Percentiles rank a stretch among this genome's conserved stretches.
Conservation (phyloP, 495 filamentous ascomycete species). For the Penicillium robsamsonii region DNA sequence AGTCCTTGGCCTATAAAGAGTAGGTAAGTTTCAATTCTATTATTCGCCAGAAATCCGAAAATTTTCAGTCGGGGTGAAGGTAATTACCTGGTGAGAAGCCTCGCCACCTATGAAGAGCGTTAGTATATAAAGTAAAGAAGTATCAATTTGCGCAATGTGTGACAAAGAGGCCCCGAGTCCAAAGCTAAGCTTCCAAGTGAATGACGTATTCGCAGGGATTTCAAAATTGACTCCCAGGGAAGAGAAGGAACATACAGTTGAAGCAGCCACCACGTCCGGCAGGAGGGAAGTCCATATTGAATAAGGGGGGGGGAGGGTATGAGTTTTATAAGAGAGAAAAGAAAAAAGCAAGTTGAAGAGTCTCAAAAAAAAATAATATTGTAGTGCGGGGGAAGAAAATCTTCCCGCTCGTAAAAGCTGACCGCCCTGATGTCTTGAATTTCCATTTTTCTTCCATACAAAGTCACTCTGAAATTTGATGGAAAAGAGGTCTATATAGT, state of each 20-base stretch:
- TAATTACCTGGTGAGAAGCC: slow-evolving; percentile 64
- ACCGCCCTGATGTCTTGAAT: slow-evolving; percentile 3
- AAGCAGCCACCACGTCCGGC: slow-evolving; percentile 66
- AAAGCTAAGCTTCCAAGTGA: slow-evolving; percentile 1
- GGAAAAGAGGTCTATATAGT: too few relatives aligned
- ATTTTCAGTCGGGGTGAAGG: slow-evolving; percentile 4
- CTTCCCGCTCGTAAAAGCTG: slow-evolving; percentile 22
- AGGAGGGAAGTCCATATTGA: slow-evolving; percentile 51
- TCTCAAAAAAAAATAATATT: slow-evolving; percentile 34
- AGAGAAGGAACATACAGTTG: slow-evolving; percentile 63
- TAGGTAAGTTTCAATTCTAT: slow-evolving; percentile 8
- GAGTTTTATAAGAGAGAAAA: slow-evolving; percentile 3
- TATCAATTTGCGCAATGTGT: not conserved
- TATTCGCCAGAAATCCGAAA: not conserved
- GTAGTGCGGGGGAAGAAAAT: slow-evolving; percentile 39
- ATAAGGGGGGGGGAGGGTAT: slow-evolving; percentile 1
- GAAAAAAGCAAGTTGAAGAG: slow-evolving; percentile 18
- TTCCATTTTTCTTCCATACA: too few relatives aligned
- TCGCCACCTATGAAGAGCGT: slow-evolving; percentile 62
- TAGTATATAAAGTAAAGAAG: slow-evolving; percentile 19
- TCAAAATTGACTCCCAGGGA: not conserved
- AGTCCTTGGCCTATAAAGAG: slow-evolving; percentile 73
- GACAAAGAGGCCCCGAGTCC: slow-evolving; percentile 2
- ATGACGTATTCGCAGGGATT: slow-evolving; percentile 6
- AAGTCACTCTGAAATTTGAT: too few relatives aligned